Evolutionary conservation across 345 rosid genomes (phyloP).

Genomic region (Chamaenerion angustifolium): DNA sequence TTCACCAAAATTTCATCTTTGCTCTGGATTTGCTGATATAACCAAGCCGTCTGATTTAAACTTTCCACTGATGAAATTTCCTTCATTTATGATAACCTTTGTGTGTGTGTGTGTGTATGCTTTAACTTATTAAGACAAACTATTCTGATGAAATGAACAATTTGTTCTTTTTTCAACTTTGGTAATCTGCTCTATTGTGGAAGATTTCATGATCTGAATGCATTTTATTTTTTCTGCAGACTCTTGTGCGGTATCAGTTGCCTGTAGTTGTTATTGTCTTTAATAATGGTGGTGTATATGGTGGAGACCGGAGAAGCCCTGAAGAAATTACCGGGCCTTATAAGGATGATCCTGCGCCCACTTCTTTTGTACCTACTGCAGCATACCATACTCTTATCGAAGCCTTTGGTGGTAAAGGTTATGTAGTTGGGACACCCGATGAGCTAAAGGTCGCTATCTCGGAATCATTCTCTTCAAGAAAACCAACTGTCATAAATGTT

Average conservation of each 20-base stretch:
- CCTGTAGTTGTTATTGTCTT: slow-evolving; percentile 87
- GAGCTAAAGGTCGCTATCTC: slow-evolving; percentile 68
- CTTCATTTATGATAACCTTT: too few species aligned
- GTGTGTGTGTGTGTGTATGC: too few species aligned
- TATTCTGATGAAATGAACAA: not conserved
- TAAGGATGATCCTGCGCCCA: slow-evolving; percentile 92
- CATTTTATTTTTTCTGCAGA: slow-evolving; percentile 30
- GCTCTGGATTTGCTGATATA: not conserved
- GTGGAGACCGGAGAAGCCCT: slow-evolving; percentile 79
- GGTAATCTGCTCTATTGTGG: not conserved
- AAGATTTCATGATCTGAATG: not conserved
- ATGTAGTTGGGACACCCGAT: slow-evolving; percentile 67
- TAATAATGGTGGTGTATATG: slow-evolving; percentile 96
- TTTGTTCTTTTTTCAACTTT: not conserved
- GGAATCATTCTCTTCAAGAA: slow-evolving; percentile 58
- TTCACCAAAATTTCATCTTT: not conserved
- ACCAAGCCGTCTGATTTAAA: too few species aligned
- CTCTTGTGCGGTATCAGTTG: slow-evolving; percentile 81
- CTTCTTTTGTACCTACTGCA: slow-evolving; percentile 86
- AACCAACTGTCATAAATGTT: slow-evolving; percentile 79
- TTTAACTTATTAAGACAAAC: too few species aligned
- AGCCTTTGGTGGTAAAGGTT: slow-evolving; percentile 94
- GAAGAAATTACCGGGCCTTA: slow-evolving; percentile 75
- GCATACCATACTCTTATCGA: slow-evolving; percentile 67
- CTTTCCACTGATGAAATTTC: too few species aligned